These are phyloP conservation scores for Solanum hybrid DNA, from an alignment of 305 asterid species.

Conservation along the genomic window DNA sequence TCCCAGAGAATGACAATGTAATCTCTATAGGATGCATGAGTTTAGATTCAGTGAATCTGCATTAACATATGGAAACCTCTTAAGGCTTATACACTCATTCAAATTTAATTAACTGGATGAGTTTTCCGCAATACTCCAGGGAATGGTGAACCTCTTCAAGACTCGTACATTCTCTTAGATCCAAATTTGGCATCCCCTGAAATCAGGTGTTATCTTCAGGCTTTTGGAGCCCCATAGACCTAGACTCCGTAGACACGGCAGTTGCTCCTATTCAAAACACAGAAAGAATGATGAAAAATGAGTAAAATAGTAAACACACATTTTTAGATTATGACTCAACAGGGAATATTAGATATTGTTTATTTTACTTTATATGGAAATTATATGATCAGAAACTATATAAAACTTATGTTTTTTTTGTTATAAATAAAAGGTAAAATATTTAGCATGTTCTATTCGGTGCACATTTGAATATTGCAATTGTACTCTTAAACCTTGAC, in stretches of 20 bases:
- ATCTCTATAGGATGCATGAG: background rate
- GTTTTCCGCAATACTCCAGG: background rate
- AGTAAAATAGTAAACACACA: no score
- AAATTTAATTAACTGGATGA: background rate
- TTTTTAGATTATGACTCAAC: no score
- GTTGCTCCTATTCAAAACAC: background rate
- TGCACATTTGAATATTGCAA: no score
- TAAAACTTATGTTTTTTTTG: no score
- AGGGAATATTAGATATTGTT: no score
- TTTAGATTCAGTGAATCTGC: background rate
- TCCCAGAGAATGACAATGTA: background rate
- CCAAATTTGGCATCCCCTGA: background rate
- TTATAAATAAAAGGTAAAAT: no score
- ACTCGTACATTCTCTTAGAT: background rate
- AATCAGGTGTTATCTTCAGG: background rate
- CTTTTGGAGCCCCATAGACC: background rate
- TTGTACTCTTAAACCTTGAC: no score
- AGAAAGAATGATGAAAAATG: background rate
- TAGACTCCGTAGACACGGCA: background rate
- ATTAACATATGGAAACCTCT: background rate
- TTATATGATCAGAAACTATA: no score
- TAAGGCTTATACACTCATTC: rapidly evolving
- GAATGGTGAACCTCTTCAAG: background rate
- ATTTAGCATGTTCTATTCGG: no score
- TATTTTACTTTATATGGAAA: no score